Evolutionary conservation across 108 stramenopile species (phyloP).

Genomic region (Chaetoceros muelleri): DNA sequence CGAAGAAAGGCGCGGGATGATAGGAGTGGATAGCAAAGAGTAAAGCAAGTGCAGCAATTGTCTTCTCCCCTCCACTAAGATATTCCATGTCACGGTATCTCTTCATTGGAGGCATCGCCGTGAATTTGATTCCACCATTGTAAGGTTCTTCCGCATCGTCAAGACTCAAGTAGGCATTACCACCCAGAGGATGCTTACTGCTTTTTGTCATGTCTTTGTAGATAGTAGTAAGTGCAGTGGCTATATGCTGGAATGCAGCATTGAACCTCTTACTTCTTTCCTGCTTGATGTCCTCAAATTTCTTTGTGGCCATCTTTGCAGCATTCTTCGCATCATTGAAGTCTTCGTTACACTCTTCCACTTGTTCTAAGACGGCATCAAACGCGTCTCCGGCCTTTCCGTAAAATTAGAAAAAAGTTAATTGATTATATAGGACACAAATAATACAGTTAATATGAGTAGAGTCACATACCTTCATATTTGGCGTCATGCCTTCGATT

Average conservation of each 20-base stretch:
- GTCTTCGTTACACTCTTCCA: conserved; percentile 66
- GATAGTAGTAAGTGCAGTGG: conserved; percentile 79
- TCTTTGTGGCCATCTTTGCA: conserved; percentile 55
- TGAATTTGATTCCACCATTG: conserved; percentile 95
- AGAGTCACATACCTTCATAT: conserved; percentile 74
- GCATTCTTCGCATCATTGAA: conserved; percentile 69
- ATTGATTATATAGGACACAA: too few relatives aligned
- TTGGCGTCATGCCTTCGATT: conserved; percentile 88
- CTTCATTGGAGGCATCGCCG: conserved; percentile 99
- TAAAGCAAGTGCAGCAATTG: conserved; percentile 95
- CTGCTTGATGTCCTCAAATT: conserved; percentile 67
- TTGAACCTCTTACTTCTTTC: conserved; percentile 73
- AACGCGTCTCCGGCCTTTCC: conserved; percentile 75
- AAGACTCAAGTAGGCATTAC: conserved; percentile 83
- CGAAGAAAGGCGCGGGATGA: conserved; percentile 93
- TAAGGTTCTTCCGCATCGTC: conserved; percentile 94
- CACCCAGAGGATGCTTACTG: conserved; percentile 86
- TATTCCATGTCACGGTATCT: conserved; percentile 98
- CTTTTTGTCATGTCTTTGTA: conserved; percentile 94
- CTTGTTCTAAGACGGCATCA: conserved; percentile 50
- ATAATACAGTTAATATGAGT: background rate
- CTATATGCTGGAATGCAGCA: conserved; percentile 81
- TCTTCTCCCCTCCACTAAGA: conserved; percentile 99
- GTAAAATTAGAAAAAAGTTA: conserved; percentile 5
- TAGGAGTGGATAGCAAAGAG: conserved; percentile 97